Evolutionary conservation across 139 green algal species (phyloP).

Genomic region (Coelastrella sp.): DNA sequence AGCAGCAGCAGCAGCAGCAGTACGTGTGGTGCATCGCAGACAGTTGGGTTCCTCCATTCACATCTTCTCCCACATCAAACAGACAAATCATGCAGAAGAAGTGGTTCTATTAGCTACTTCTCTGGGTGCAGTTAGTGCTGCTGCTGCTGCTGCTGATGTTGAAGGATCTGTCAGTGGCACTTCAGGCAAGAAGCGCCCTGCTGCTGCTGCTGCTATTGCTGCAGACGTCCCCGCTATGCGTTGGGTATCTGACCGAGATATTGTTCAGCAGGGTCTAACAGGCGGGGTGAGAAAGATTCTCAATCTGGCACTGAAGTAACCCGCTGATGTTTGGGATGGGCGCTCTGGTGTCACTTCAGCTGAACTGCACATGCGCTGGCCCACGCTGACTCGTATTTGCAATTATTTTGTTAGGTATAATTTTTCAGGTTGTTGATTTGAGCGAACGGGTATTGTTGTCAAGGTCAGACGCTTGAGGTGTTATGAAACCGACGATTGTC

Average conservation of each 20-base stretch:
- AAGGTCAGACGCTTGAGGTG: no score
- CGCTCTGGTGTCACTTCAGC: no score
- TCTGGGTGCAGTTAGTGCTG: slow-evolving; percentile 16
- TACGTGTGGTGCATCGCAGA: slow-evolving; percentile 50
- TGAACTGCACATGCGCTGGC: no score
- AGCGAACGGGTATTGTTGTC: no score
- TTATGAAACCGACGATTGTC: no score
- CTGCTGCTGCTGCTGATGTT: background rate
- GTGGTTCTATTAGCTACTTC: slow-evolving; percentile 51
- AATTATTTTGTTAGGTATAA: no score
- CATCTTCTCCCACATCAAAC: slow-evolving; percentile 80
- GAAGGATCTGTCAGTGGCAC: background rate
- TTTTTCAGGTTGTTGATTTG: no score
- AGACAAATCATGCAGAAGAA: slow-evolving; percentile 68
- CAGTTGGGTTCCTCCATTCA: slow-evolving; percentile 63
- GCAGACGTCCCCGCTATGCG: background rate
- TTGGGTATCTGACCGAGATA: slow-evolving; percentile 20
- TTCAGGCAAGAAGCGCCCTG: background rate
- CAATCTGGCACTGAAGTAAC: background rate
- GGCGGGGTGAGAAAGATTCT: slow-evolving; percentile 41
- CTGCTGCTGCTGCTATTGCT: background rate
- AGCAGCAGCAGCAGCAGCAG: background rate
- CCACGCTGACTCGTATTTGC: no score
- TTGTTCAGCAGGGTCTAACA: slow-evolving; percentile 23
- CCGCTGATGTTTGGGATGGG: background rate